Evolutionary conservation across 2,329 filamentous ascomycete species (phyloP).

Genomic region (Colletotrichum orbiculare): DNA sequence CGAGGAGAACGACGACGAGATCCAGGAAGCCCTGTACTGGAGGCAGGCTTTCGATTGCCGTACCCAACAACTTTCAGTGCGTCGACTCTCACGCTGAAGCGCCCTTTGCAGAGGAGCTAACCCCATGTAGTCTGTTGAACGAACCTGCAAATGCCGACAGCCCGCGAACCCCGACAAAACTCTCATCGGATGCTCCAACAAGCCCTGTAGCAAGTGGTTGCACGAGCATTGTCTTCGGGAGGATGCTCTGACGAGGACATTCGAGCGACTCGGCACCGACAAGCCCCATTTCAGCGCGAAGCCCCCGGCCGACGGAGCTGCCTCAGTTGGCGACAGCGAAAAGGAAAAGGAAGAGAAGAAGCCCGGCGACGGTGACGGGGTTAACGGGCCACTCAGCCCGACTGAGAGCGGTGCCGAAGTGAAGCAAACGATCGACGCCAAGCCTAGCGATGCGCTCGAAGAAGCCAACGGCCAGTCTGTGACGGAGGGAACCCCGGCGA

Average conservation of each 20-base stretch:
- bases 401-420: slow-evolving; percentile 62
- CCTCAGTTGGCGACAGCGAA: slow-evolving; percentile 46
- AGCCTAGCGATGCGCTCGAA: slow-evolving; percentile 56
- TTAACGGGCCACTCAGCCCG: slow-evolving; percentile 57
- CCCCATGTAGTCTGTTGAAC: slow-evolving; percentile 59
- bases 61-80: slow-evolving; percentile 68
- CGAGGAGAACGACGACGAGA: slow-evolving; percentile 74
- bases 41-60: slow-evolving; percentile 70
- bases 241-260: slow-evolving; percentile 62
- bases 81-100: slow-evolving; percentile 39
- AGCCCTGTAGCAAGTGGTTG: slow-evolving; percentile 69
- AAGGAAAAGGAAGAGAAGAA: slow-evolving; percentile 42
- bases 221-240: slow-evolving; percentile 72
- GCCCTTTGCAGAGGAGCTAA: slow-evolving; percentile 17
- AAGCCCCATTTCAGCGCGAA: slow-evolving; percentile 58
- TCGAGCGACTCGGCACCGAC: slow-evolving; percentile 60
- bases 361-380: slow-evolving; percentile 27
- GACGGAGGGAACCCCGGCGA: slow-evolving; percentile 36
- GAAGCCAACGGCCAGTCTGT: slow-evolving; percentile 51
- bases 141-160: slow-evolving; percentile 67
- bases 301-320: slow-evolving; percentile 34
- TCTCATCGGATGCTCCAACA: slow-evolving; percentile 67
- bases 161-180: slow-evolving; percentile 72
- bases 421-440: slow-evolving; percentile 64
- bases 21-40: slow-evolving; percentile 71